Evolutionary conservation across 192 early-diverging fungal genomes (phyloP), one percentile per base, ranked within the genome.

Genomic region (Backusella sp.): DNA sequence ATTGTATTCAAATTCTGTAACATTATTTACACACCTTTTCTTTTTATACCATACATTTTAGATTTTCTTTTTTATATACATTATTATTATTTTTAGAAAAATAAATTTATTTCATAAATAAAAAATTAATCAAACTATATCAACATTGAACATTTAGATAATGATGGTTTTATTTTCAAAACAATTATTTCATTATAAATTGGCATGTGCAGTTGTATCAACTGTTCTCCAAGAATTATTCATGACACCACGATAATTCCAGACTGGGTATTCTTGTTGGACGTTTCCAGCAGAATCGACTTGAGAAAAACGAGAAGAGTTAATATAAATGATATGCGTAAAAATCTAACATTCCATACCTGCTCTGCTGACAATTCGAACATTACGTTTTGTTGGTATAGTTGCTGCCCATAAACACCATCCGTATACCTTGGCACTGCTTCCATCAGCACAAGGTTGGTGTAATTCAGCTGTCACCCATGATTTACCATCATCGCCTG

Each of bases 241-340:
- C 90, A 94, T 91, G 9, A 94, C 92, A 7, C 92, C 92, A 39
- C 92, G 84, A 78, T 91, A 94, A 81, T 94, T 94, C 92, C 92
- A 94, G 8, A 90, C 84, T 0, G 92, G 90, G 3, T 84, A 77
- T 76, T 92, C 90, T 15, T 94, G 96, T 82, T 97, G 96, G 70
- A 91, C 91, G 77, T 97, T 97, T 75, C 96, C 95, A 30, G 88
- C 83, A 11, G 89, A 86, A 78, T 97, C 96, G 74, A 86, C 86
- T 88, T 74, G 19, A 66, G 28, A 68, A 34, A 0, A 8, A 6
- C 72, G 19, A 66, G 28, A 68, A 34, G 0, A 8, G 12, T 32
- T 52, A 17, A 15, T 26, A 65, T 26, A 49, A 68, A n/a, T 17
- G n/a, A 73, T 34, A 23, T 56, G 5, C 26, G 41, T 1, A 62